Percentiles rank a stretch among this genome's conserved stretches.
Conservation (phyloP, 345 rosid species). For the Eutrema heterophyllum region DNA sequence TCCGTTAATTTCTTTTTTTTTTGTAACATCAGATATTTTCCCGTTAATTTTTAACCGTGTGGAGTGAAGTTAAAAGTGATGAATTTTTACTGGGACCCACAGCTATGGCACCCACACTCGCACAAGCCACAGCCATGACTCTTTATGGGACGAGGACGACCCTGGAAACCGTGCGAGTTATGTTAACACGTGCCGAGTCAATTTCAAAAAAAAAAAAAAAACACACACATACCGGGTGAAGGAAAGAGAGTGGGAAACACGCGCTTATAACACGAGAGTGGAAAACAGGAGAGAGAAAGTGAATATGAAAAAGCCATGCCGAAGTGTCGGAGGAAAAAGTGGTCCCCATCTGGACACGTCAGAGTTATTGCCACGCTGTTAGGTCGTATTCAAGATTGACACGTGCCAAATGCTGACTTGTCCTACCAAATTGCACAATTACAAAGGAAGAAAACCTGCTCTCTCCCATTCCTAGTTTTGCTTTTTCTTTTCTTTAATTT, state of each 20-base stretch:
- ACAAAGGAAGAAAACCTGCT: not conserved
- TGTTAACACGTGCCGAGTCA: constrained; percentile 24
- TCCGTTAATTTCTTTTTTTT: not conserved
- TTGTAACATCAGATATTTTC: not conserved
- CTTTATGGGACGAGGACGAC: constrained; percentile 22
- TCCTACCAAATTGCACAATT: not conserved
- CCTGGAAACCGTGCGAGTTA: constrained; percentile 18
- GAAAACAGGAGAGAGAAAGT: not conserved
- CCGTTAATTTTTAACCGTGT: not conserved
- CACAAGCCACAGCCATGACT: constrained; percentile 28
- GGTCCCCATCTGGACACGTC: constrained; percentile 32
- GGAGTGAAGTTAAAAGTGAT: not conserved
- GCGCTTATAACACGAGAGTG: not conserved
- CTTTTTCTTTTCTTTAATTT: not conserved
- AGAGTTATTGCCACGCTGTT: constrained; percentile 26
- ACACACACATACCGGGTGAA: too few relatives aligned
- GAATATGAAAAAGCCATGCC: constrained; percentile 22
- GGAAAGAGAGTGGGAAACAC: not conserved
- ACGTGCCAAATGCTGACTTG: constrained; percentile 33
- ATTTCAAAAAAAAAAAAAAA: too few relatives aligned
- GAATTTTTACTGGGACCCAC: constrained; percentile 13
- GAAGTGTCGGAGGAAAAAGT: constrained; percentile 31
- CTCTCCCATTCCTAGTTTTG: not conserved
- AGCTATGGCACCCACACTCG: constrained; percentile 27
- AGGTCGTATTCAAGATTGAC: constrained; percentile 21